Evolutionary conservation across 768 basidiomycete species (phyloP).

Genomic region (Mycena galericulata): DNA sequence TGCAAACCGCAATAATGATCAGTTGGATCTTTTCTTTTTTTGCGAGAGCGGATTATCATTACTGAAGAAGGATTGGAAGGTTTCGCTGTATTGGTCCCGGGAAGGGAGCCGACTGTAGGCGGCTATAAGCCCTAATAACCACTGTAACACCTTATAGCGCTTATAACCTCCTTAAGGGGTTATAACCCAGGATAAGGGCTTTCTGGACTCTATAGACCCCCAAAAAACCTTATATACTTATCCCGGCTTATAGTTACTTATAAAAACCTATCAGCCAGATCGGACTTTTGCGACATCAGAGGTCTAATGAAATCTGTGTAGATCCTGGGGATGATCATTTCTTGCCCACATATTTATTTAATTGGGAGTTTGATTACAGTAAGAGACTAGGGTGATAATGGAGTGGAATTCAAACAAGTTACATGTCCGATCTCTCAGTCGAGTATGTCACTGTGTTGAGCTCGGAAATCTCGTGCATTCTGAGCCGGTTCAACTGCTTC

Average conservation of each 20-base stretch:
- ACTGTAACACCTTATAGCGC: background rate
- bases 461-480: no score
- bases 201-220: background rate
- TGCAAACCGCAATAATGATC: no score
- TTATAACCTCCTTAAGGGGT: background rate
- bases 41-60: background rate
- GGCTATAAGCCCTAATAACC: background rate
- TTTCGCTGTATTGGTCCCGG: background rate
- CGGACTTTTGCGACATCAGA: background rate
- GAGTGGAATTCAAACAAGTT: no score
- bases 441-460: no score
- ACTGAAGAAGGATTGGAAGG: background rate
- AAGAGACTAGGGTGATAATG: no score
- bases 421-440: no score
- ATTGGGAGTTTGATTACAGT: no score
- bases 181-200: background rate
- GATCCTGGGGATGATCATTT: no score
- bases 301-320: no score
- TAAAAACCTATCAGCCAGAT: background rate
- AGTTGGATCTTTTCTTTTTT: background rate
- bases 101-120: background rate
- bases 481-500: no score
- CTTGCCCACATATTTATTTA: no score
- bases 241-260: background rate
- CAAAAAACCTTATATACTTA: background rate